Evolutionary conservation across 1,139 yeast genomes (phyloP), one percentile per base, ranked within the genome.

Genomic region (Blastobotrys capitulatus): DNA sequence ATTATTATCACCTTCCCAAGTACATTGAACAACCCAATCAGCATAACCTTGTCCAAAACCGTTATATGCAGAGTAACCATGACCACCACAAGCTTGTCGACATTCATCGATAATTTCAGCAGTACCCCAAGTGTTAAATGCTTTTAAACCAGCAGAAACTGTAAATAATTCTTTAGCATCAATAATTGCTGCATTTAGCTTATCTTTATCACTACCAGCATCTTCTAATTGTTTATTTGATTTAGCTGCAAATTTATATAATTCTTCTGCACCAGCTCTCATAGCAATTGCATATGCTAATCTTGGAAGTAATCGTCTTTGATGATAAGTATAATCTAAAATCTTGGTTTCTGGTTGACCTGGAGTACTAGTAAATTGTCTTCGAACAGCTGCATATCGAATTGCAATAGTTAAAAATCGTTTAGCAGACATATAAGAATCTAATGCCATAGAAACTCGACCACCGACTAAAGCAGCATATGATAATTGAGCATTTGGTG

Each of bases 1-100:
- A 63, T 83, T 88, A 73, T 89, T 89, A 68, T 89, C 97, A 69
- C 97, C 97, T 73, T 89, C 97, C 97, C 97, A 89, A 25, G 96
- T 89, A 70, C 95, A 87, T 72, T 89, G 96, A 44, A 89, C 97
- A 32, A 86, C 95, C 89, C 96, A 90, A 67, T 89, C 97, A 55
- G 80, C 78, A 69, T 79, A 86, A 31, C 90, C 92, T 65, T 85
- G 87, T 49, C 95, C 96, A 64, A 89, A 86, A 2, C 92, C 96
- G 58, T 86, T 80, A 72, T 89, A 89, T 18, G 90, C 80, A 25
- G 95, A 86, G 70, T 89, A 89, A 42, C 97, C 97, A 64, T 88
- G 96, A 46, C 97, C 97, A 69, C 97, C 97, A 71, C 96, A 89
- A n/a, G 95, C 79, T 72, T 89, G 97, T 70, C 97, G 80, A 56